phyloP scores from a whole-genome alignment of 371 early-diverging fungal genomes.

The Syncephalis plumigaleata region DNA sequence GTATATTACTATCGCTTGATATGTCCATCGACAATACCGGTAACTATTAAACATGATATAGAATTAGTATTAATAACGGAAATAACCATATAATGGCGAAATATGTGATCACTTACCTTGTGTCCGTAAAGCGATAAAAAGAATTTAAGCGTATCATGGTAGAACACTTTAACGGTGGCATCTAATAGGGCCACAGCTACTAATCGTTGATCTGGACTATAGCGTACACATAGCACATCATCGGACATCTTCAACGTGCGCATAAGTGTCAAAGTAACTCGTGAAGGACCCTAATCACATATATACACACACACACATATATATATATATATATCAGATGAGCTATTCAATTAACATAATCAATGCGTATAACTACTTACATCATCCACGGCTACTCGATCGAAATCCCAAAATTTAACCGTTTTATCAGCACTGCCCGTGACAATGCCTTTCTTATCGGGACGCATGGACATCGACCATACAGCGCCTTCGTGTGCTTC shows the following conservation, averaged over 20 bases:
- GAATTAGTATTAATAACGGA: not conserved
- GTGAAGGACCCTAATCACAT: conserved; percentile 8
- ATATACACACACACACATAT: conserved; percentile 5
- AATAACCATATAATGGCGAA: too few relatives aligned
- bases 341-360: not conserved
- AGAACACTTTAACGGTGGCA: conserved; percentile 90
- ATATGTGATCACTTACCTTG: conserved; percentile 33
- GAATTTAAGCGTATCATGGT: conserved; percentile 88
- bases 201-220: conserved; percentile 69
- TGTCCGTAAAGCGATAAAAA: conserved; percentile 93
- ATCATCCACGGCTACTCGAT: conserved; percentile 19
- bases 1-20: conserved; percentile 73
- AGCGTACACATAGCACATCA: conserved; percentile 71
- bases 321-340: too few relatives aligned
- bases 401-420: conserved; percentile 95
- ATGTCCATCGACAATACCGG: conserved; percentile 93
- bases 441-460: conserved; percentile 73
- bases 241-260: conserved; percentile 87
- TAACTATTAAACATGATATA: conserved; percentile 16
- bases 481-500: conserved; percentile 80
- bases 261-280: conserved; percentile 63
- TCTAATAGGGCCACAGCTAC: conserved; percentile 86
- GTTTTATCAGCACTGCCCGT: conserved; percentile 89
- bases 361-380: not conserved
- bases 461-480: conserved; percentile 72